Evolutionary conservation across 2,329 filamentous ascomycete species (phyloP).

Genomic region (Sclerotinia subarctica): DNA sequence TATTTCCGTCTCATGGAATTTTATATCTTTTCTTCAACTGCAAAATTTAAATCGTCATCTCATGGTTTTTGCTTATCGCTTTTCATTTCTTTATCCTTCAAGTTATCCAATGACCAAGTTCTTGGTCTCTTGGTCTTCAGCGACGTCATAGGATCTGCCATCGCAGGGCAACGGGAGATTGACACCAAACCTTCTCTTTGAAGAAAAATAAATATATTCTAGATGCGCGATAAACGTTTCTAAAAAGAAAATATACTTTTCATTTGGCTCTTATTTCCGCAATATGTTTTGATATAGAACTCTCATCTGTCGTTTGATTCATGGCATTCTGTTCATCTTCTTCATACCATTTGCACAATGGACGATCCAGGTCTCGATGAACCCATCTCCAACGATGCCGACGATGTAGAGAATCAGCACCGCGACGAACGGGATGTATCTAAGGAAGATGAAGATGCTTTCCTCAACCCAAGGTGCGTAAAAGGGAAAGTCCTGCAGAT

Average conservation of each 20-base stretch:
- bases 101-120: neutral
- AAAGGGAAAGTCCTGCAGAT: neutral
- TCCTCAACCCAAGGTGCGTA: constrained; percentile 32
- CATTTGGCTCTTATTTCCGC: neutral
- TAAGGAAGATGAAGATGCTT: constrained; percentile 35
- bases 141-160: constrained; percentile 4
- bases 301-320: neutral
- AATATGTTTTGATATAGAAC: neutral
- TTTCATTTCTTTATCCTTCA: neutral
- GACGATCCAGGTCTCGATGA: constrained; percentile 37
- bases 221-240: neutral
- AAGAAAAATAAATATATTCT: neutral
- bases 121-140: neutral
- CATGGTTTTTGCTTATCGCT: neutral
- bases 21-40: neutral
- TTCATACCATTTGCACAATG: constrained; percentile 27
- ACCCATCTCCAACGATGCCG: constrained; percentile 33
- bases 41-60: neutral
- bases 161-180: constrained; percentile 1
- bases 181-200: neutral
- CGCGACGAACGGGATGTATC: constrained; percentile 28
- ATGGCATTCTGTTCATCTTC: neutral
- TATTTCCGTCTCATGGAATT: neutral
- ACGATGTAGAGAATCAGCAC: constrained; percentile 33
- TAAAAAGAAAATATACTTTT: neutral